Conservation (phyloP, 768 basidiomycete species). For the Ramaria rubella region DNA sequence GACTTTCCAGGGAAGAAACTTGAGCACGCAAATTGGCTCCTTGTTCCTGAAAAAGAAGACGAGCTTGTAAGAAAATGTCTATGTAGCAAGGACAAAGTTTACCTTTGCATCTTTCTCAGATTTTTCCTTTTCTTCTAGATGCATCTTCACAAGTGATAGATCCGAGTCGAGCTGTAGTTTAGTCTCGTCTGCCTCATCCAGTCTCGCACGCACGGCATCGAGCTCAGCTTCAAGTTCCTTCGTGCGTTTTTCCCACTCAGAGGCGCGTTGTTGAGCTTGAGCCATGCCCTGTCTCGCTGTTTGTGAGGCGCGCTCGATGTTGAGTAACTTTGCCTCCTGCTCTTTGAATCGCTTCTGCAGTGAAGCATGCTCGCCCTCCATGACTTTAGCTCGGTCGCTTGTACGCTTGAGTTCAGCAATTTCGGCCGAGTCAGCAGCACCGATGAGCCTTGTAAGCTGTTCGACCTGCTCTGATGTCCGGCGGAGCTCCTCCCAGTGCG, state of each 20-base stretch:
- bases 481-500: slow-evolving; percentile 73
- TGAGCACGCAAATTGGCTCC: slow-evolving; percentile 65
- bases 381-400: slow-evolving; percentile 46
- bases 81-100: slow-evolving; percentile 11
- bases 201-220: slow-evolving; percentile 48
- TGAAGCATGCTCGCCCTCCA: slow-evolving; percentile 61
- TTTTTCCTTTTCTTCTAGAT: slow-evolving; percentile 71
- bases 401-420: slow-evolving; percentile 59
- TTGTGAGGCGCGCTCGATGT: slow-evolving; percentile 52
- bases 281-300: slow-evolving; percentile 56
- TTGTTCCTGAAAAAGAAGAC: slow-evolving; percentile 46
- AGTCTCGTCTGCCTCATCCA: slow-evolving; percentile 63
- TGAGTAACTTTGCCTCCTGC: slow-evolving; percentile 53
- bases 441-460: slow-evolving; percentile 50
- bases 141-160: slow-evolving; percentile 55
- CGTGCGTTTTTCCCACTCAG: slow-evolving; percentile 77
- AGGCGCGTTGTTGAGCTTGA: slow-evolving; percentile 69
- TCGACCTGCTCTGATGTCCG: slow-evolving; percentile 70
- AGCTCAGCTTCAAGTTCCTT: slow-evolving; percentile 63
- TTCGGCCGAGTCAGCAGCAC: slow-evolving; percentile 64
- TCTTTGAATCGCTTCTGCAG: slow-evolving; percentile 72
- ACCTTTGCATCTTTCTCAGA: slow-evolving; percentile 66
- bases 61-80: not conserved
- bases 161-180: slow-evolving; percentile 66
- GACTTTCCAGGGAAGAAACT: slow-evolving; percentile 53